Base-by-base conservation (phyloP, 768 basidiomycete species). In the Mycena latifolia region DNA sequence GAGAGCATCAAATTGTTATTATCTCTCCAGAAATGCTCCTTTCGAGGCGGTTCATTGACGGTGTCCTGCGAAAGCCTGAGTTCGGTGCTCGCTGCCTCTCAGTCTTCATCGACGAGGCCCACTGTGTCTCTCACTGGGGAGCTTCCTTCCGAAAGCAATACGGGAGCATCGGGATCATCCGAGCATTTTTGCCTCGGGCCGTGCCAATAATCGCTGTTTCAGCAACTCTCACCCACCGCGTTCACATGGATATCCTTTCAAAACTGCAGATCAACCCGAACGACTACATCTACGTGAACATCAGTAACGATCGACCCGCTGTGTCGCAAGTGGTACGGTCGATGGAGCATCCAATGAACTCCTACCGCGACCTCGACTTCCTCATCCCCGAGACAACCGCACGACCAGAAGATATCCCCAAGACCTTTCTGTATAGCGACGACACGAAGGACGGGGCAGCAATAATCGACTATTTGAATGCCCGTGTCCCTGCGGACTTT, bases 101-200 rank as follows among this genome's bases (percentile, higher is more conserved):
- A 3, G 55, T 56, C 5, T 63, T 63, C 31, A 56, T 63, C n/a
- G 62, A 81, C 54, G 78, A 82, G 61, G 78, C 78, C 0, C 81
- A 82, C 55, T 75, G 75, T 55, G 63, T 82, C 2, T 79, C 78
- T 0, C 78, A 79, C 47, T 82, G 80, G 80, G 79, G 79, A 8
- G 63, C 63, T 12, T 70, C 72, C 10, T 81, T 80, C 55, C 72
- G 77, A 20, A 79, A 80, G 63, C 69, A 72, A 31, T 81, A 79
- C 33, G 73, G 56, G 0, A 28, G 33, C 3, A 61, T 80, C 4
- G 77, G 76, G 0, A 73, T 74, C 7, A 48, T 80, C 6, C 72
- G 77, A 0, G 74, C 75, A 14, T 71, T 78, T 10, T 66, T 80
- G 0, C 78, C 78, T 3, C 69, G 69, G 25, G 48, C 55, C 0